These are phyloP conservation scores for Gryganskiella cystojenkinii DNA, from an alignment of 192 early-diverging fungal species.

Conservation along the genomic window DNA sequence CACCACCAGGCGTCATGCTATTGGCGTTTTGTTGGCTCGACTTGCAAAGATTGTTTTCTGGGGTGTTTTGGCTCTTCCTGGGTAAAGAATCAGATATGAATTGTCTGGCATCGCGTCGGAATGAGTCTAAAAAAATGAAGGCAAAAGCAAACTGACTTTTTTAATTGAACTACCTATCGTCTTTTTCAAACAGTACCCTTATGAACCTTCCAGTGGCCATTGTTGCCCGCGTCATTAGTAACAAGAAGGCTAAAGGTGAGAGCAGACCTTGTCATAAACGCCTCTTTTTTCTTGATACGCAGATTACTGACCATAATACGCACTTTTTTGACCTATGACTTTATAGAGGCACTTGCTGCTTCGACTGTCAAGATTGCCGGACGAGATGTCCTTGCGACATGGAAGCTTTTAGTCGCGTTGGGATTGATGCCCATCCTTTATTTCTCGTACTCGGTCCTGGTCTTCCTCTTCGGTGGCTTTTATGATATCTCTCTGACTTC, in stretches of 20 bases:
- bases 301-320: not conserved
- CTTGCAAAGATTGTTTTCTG: constrained; percentile 75
- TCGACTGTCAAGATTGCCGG: constrained; percentile 96
- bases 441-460: constrained; percentile 73
- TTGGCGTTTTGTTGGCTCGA: constrained; percentile 77
- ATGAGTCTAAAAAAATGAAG: too few relatives aligned
- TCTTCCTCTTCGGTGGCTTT: constrained; percentile 61
- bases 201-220: constrained; percentile 67
- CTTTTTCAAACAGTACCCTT: constrained; percentile 50
- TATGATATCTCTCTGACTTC: constrained; percentile 55
- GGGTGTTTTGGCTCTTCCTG: constrained; percentile 85
- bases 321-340: not conserved
- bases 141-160: not conserved
- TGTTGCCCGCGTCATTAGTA: constrained; percentile 64
- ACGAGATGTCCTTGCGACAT: constrained; percentile 94
- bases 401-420: constrained; percentile 88
- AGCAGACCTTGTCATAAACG: too few relatives aligned
- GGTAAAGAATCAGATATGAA: too few relatives aligned
- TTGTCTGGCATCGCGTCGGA: too few relatives aligned
- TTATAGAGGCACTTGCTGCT: constrained; percentile 79
- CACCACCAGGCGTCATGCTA: constrained; percentile 71
- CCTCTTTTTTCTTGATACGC: not conserved
- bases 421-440: constrained; percentile 83
- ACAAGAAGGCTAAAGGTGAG: constrained; percentile 65
- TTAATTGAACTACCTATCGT: not conserved